Percentiles rank a stretch among this genome's conserved stretches.
phyloP scores from a whole-genome alignment of 2,329 filamentous ascomycete species.

The Cercospora sesami region DNA sequence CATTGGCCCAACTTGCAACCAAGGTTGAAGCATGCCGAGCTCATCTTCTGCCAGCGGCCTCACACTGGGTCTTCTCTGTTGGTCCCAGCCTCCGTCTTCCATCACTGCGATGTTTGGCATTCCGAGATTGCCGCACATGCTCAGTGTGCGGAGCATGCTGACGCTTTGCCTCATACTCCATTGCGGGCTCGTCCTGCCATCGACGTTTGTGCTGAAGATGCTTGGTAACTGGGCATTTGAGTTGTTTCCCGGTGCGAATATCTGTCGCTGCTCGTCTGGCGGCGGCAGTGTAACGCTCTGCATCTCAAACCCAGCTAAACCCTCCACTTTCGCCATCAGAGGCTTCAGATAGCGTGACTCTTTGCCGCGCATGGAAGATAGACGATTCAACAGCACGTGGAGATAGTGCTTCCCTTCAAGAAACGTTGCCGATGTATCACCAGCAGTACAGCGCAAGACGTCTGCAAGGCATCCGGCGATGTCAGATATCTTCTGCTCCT shows the following conservation, averaged over 20 bases:
- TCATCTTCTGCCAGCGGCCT: slow-evolving; percentile 25
- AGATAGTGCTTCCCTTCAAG: slow-evolving; percentile 40
- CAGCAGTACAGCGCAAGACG: slow-evolving; percentile 40
- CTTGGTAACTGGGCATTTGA: slow-evolving; percentile 9
- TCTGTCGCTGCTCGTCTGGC: slow-evolving; percentile 22
- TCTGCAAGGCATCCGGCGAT: slow-evolving; percentile 41
- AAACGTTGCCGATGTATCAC: slow-evolving; percentile 37
- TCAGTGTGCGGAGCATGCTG: slow-evolving; percentile 36
- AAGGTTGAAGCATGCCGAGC: slow-evolving; percentile 27
- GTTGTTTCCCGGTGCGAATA: slow-evolving; percentile 15
- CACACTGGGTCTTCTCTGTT: slow-evolving; percentile 24
- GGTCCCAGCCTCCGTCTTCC: slow-evolving; percentile 21
- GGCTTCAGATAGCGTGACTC: slow-evolving; percentile 40
- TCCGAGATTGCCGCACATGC: slow-evolving; percentile 33
- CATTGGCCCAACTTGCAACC: slow-evolving; percentile 14
- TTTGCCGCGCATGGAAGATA: slow-evolving; percentile 41
- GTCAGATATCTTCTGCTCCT: slow-evolving; percentile 42
- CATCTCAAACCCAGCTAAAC: slow-evolving; percentile 34
- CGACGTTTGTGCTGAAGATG: slow-evolving; percentile 4
- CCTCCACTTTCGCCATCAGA: slow-evolving; percentile 38
- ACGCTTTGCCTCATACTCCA: slow-evolving; percentile 33
- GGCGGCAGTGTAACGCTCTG: slow-evolving; percentile 27
- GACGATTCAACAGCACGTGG: slow-evolving; percentile 34
- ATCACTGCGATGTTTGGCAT: slow-evolving; percentile 30
- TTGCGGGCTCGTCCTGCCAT: slow-evolving; percentile 15